Conservation (phyloP, 169 alveolate genomes). For the Plasmodium chabaudi region DNA sequence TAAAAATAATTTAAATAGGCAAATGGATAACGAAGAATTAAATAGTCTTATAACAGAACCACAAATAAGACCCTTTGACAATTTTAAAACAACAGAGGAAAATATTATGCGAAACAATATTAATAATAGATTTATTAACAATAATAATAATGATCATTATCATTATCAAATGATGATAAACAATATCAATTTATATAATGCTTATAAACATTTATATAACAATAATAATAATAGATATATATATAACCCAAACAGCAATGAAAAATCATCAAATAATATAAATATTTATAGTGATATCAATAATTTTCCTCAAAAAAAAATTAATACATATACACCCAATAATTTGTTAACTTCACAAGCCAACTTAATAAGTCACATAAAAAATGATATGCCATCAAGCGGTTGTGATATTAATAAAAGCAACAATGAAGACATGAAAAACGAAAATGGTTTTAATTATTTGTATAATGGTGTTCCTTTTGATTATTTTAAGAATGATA, state of each 20-base stretch:
- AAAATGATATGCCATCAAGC: conserved; percentile 1
- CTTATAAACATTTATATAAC: background rate
- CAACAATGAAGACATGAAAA: conserved; percentile 5
- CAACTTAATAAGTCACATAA: background rate
- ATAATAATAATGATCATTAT: too few species aligned
- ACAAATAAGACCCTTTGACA: background rate
- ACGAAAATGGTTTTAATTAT: conserved; percentile 3
- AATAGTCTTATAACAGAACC: background rate
- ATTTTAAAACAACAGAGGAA: too few species aligned
- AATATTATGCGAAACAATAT: too few species aligned
- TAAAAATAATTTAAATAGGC: too few species aligned
- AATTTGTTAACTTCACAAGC: background rate
- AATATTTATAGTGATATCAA: conserved; percentile 2
- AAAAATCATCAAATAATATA: background rate
- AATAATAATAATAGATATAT: conserved; percentile 16
- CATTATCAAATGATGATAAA: too few species aligned
- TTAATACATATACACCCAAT: background rate
- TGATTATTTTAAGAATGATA: conserved; percentile 14
- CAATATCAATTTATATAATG: too few species aligned
- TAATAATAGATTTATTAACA: too few species aligned
- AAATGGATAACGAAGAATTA: background rate
- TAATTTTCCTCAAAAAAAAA: conserved; percentile 5
- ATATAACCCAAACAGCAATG: background rate
- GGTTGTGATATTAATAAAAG: background rate
- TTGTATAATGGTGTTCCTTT: conserved; percentile 14